Conservation (phyloP, 371 early-diverging fungal species). For the Vittaforma corneae region DNA sequence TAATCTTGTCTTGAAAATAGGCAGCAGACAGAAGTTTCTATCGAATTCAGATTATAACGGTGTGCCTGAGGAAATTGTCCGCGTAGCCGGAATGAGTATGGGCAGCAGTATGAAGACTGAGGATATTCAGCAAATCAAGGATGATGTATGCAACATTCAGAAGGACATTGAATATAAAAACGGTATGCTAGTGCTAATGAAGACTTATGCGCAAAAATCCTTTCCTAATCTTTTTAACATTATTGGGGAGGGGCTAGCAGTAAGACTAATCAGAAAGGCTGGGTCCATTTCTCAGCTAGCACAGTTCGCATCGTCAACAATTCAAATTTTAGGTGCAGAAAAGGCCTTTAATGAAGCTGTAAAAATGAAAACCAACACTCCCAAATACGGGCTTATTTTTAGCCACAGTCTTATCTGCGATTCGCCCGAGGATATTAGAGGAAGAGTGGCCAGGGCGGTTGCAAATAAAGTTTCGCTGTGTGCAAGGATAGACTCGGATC, state of each 20-base stretch:
- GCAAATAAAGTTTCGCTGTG: slow-evolving; percentile 80
- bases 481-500: slow-evolving; percentile 80
- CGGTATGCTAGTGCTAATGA: slow-evolving; percentile 73
- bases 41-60: slow-evolving; percentile 2
- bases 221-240: slow-evolving; percentile 79
- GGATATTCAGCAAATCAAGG: slow-evolving; percentile 72
- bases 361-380: slow-evolving; percentile 80
- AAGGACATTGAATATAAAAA: slow-evolving; percentile 71
- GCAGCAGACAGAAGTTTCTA: slow-evolving; percentile 41
- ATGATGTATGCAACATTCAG: slow-evolving; percentile 70
- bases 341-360: slow-evolving; percentile 87
- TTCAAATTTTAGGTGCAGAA: slow-evolving; percentile 90
- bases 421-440: slow-evolving; percentile 72
- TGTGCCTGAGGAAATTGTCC: slow-evolving; percentile 60
- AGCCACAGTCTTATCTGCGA: slow-evolving; percentile 75
- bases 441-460: slow-evolving; percentile 76
- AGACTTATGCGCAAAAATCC: slow-evolving; percentile 72
- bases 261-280: slow-evolving; percentile 65
- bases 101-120: slow-evolving; percentile 78
- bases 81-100: slow-evolving; percentile 77
- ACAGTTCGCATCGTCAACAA: slow-evolving; percentile 79
- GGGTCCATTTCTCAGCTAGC: slow-evolving; percentile 70
- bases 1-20: slow-evolving; percentile 60
- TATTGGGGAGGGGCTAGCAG: slow-evolving; percentile 78
- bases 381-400: slow-evolving; percentile 86